Conservation (phyloP, 202 grass and related monocot genomes). For the Bolboschoenoplectus hybrid region DNA sequence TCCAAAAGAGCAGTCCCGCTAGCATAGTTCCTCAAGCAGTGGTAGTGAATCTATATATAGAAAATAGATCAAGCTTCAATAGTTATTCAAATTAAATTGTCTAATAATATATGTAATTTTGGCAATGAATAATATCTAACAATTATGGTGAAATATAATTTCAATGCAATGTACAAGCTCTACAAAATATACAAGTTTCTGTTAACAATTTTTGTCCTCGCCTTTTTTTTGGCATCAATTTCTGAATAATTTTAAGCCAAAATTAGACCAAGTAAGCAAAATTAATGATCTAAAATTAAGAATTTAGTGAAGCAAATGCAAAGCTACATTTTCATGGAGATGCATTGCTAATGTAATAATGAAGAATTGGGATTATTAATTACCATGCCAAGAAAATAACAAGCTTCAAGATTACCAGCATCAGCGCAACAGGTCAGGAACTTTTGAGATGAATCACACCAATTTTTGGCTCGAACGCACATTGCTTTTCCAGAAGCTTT, state of each 20-base stretch:
- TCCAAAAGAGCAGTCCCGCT: conserved; percentile 70
- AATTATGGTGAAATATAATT: background rate
- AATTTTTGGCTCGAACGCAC: conserved; percentile 52
- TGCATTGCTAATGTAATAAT: background rate
- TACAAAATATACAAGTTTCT: background rate
- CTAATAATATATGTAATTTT: background rate
- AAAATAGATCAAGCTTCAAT: background rate
- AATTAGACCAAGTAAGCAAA: background rate
- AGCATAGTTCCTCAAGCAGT: conserved; percentile 62
- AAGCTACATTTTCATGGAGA: background rate
- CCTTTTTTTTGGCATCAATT: background rate
- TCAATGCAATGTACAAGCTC: background rate
- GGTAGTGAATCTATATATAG: conserved; percentile 68
- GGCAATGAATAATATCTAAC: background rate
- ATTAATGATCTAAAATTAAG: background rate
- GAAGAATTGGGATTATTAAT: conserved; percentile 27
- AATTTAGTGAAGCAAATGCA: background rate
- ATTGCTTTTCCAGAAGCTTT: conserved; percentile 56
- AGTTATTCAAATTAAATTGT: background rate
- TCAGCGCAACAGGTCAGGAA: conserved; percentile 75
- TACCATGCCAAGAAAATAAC: conserved; percentile 89
- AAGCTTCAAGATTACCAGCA: conserved; percentile 77
- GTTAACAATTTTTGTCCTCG: background rate
- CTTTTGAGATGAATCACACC: conserved; percentile 65
- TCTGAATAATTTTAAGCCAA: background rate